Evolutionary conservation across 768 basidiomycete species (phyloP).

Genomic region (Podaxis rugospora): DNA sequence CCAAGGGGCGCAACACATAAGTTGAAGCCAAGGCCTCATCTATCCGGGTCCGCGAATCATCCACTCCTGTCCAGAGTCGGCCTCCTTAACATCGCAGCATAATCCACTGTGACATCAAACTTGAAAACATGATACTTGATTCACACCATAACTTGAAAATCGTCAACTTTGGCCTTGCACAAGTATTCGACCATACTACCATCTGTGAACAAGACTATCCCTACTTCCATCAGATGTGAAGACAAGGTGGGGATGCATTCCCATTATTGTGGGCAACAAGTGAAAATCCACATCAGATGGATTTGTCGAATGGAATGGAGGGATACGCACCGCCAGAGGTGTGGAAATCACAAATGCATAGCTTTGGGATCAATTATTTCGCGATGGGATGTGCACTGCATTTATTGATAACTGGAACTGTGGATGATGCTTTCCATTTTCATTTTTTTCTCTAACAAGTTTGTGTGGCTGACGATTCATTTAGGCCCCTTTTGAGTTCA

Average conservation of each 20-base stretch:
- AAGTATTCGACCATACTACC: slow-evolving; percentile 2
- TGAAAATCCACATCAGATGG: slow-evolving; percentile 9
- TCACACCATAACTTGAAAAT: slow-evolving; percentile 9
- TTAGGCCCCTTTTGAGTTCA: slow-evolving; percentile 5
- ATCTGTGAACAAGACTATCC: slow-evolving; percentile 1
- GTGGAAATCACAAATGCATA: slow-evolving; percentile 7
- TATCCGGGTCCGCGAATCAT: no score
- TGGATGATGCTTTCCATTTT: background rate
- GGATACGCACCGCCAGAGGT: slow-evolving; percentile 9
- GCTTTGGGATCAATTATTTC: slow-evolving; percentile 10
- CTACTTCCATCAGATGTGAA: background rate
- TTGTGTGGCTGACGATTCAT: background rate
- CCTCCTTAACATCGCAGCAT: no score
- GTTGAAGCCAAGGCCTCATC: no score
- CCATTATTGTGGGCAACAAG: slow-evolving; percentile 5
- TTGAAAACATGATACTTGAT: slow-evolving; percentile 14
- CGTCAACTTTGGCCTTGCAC: slow-evolving; percentile 13
- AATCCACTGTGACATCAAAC: slow-evolving; percentile 16
- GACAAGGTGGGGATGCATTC: background rate
- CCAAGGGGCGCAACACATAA: no score
- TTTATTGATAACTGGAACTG: slow-evolving; percentile 5
- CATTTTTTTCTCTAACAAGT: background rate
- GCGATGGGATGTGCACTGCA: slow-evolving; percentile 9
- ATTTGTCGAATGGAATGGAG: slow-evolving; percentile 7
- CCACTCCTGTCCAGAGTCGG: no score